Evolutionary conservation across 1,284 basidiomycete genomes (phyloP).

Genomic region (Coriolopsis trogii): DNA sequence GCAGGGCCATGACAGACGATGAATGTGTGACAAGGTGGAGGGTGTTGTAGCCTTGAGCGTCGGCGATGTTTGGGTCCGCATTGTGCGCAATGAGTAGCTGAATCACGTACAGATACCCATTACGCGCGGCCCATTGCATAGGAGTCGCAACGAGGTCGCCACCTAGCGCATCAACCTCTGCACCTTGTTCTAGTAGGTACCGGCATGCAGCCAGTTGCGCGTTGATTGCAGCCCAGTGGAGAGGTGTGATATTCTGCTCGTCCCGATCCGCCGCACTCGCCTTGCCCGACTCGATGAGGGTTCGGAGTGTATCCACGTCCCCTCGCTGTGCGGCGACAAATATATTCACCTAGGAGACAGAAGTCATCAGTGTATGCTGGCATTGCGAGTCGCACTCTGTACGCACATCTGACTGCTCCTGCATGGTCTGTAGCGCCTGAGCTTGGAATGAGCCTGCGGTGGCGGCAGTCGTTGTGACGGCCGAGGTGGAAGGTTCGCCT

Average conservation of each 20-base stretch:
- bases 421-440: conserved; percentile 32
- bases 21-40: conserved; percentile 96
- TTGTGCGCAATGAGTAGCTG: conserved; percentile 88
- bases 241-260: conserved; percentile 88
- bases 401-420: conserved; percentile 38
- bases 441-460: conserved; percentile 32
- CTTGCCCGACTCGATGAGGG: conserved; percentile 74
- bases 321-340: conserved; percentile 90
- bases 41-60: conserved; percentile 96
- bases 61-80: conserved; percentile 90
- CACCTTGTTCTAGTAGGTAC: conserved; percentile 90
- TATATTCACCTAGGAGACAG: conserved; percentile 60
- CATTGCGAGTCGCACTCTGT: background rate
- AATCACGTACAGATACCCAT: conserved; percentile 94
- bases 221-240: conserved; percentile 98
- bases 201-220: conserved; percentile 81
- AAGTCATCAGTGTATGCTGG: too few relatives aligned
- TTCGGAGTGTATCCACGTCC: conserved; percentile 69
- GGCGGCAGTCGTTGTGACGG: conserved; percentile 33
- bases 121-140: conserved; percentile 97
- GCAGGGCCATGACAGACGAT: conserved; percentile 89
- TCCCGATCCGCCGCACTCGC: conserved; percentile 84
- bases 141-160: conserved; percentile 97
- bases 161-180: conserved; percentile 91
- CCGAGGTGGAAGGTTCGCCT: conserved; percentile 34